Evolutionary conservation across 2,329 filamentous ascomycete species (phyloP).

Genomic region (Ophiostoma novo-ulmi): DNA sequence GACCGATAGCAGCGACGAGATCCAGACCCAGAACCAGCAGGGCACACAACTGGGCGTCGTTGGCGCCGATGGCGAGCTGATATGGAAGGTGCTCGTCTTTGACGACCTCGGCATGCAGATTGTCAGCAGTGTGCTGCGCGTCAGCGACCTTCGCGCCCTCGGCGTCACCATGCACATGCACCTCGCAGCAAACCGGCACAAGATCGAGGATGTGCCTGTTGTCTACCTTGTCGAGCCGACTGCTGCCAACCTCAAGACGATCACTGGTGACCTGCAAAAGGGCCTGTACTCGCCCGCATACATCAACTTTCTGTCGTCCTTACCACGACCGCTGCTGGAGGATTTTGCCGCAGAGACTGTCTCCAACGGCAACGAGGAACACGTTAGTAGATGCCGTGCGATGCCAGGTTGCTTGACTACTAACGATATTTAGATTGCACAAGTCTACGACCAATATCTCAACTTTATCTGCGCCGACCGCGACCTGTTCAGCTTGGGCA

Average conservation of each 20-base stretch:
- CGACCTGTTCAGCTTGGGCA: slow-evolving; percentile 87
- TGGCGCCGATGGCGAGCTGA: slow-evolving; percentile 81
- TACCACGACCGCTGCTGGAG: slow-evolving; percentile 84
- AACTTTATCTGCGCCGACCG: slow-evolving; percentile 97
- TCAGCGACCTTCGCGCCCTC: slow-evolving; percentile 86
- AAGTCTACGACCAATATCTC: slow-evolving; percentile 93
- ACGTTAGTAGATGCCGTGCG: slow-evolving; percentile 21
- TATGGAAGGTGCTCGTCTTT: slow-evolving; percentile 97
- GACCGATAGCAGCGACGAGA: slow-evolving; percentile 53
- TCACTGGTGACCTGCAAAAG: slow-evolving; percentile 79
- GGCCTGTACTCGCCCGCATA: slow-evolving; percentile 90
- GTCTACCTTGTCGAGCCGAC: slow-evolving; percentile 95
- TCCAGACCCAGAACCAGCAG: slow-evolving; percentile 45
- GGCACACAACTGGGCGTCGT: slow-evolving; percentile 63
- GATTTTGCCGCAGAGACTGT: slow-evolving; percentile 90
- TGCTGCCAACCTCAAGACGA: slow-evolving; percentile 68
- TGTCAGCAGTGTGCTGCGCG: slow-evolving; percentile 90
- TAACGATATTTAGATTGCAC: slow-evolving; percentile 60
- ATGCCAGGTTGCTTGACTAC: neutral
- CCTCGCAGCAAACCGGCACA: slow-evolving; percentile 72
- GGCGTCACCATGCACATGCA: slow-evolving; percentile 97
- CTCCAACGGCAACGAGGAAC: slow-evolving; percentile 72
- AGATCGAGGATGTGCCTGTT: slow-evolving; percentile 93
- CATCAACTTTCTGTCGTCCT: slow-evolving; percentile 92
- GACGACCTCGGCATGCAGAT: slow-evolving; percentile 87